Evolutionary conservation across 2,329 filamentous ascomycete species (phyloP).

Genomic region (Aspergillus hiratsukae): DNA sequence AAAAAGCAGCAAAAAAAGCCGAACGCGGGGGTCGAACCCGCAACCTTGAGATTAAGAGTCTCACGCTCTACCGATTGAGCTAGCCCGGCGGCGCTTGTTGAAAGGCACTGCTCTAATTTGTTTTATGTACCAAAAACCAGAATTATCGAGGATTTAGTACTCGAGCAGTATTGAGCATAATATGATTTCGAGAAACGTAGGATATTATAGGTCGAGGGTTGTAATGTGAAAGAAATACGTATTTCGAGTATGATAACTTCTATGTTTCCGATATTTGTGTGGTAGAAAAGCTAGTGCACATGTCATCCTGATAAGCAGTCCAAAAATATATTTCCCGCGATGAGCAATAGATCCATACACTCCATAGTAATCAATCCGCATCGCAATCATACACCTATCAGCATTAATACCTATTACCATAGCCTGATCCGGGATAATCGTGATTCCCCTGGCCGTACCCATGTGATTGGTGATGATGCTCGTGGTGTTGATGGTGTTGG

Average conservation of each 20-base stretch:
- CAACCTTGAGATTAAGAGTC: conserved; percentile 44
- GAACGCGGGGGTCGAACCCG: conserved; percentile 43
- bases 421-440: background rate
- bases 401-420: background rate
- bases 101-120: background rate
- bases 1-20: conserved; percentile 17
- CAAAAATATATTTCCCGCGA: background rate
- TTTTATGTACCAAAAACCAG: rapidly evolving
- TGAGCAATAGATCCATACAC: background rate
- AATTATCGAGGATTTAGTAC: too few relatives aligned
- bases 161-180: background rate
- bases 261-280: background rate
- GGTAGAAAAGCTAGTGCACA: background rate
- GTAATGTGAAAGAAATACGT: background rate
- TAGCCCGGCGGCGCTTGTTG: conserved; percentile 35
- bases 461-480: background rate
- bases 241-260: background rate
- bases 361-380: background rate
- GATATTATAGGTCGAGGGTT: background rate
- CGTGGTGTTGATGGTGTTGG: conserved; percentile 2
- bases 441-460: background rate
- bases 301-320: background rate
- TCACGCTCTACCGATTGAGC: conserved; percentile 49
- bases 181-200: background rate
- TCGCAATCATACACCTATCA: background rate